Percentiles rank a stretch among this genome's conserved stretches.
phyloP scores from a whole-genome alignment of 305 asterid species.

The Fraxinus velutina region DNA sequence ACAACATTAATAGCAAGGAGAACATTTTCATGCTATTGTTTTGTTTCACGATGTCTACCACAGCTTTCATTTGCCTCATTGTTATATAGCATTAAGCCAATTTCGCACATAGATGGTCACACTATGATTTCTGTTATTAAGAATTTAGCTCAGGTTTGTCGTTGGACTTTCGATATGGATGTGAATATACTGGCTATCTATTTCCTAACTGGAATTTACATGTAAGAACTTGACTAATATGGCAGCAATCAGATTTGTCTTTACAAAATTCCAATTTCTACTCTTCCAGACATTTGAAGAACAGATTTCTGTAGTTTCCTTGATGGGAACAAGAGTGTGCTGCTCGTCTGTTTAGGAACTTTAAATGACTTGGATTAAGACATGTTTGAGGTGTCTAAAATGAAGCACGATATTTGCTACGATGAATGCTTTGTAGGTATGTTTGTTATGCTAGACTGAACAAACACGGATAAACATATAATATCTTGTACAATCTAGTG shows the following conservation, averaged over 20 bases:
- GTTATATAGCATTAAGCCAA: background rate
- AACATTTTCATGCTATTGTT: background rate
- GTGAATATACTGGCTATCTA: background rate
- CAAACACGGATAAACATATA: background rate
- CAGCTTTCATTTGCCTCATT: background rate
- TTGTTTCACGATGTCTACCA: background rate
- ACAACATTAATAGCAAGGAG: background rate
- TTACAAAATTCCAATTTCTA: background rate
- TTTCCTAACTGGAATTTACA: background rate
- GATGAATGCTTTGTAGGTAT: background rate
- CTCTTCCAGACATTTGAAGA: slow-evolving; percentile 3
- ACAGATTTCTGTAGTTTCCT: background rate
- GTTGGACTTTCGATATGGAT: background rate
- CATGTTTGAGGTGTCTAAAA: background rate
- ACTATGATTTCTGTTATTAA: background rate
- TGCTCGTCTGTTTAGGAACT: background rate
- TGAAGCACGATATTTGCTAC: background rate
- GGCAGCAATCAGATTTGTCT: background rate
- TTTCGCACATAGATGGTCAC: background rate
- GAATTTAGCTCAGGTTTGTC: background rate
- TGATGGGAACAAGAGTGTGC: background rate
- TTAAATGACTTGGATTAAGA: background rate
- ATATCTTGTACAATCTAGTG: background rate
- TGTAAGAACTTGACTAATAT: background rate
- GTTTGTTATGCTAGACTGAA: background rate